Base-by-base conservation (phyloP, 495 filamentous ascomycete species). In the Barbatosphaeria neglecta region DNA sequence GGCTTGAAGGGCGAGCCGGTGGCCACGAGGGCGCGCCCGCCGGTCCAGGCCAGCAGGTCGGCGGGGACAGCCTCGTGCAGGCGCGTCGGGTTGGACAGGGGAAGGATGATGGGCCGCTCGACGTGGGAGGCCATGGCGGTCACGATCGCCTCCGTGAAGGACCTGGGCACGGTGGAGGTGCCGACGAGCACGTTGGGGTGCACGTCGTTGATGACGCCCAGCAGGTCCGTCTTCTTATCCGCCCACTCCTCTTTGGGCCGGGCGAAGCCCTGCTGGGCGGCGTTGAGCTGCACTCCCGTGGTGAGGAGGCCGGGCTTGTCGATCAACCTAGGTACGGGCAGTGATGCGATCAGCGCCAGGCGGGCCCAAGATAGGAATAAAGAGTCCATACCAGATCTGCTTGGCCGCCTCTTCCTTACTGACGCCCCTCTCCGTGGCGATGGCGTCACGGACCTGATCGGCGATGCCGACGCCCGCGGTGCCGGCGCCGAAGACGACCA, bases 391-490 rank as follows among this genome's bases (percentile, higher is more conserved):
- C 86, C 86, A 94, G 18, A 93, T 86, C 43, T 92, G 86, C 57
- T 84, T 82, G 0, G 73, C 68, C 0, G 86, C 86, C n/a, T 92
- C 86, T 22, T 80, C 72, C 45, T 81, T 84, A 18, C 76, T 74
- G 43, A 83, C 83, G 4, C 69, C 66, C 8, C 73, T 75, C 55
- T 90, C 81, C 0, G 77, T 66, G 0, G 80, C 78, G 46, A 94
- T 86, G 2, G 85, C 81, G 55, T 93, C 86, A 13, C 78, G 67
- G 4, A 95, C 78, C 53, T 89, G 84, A 50, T 93, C 87, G 2
- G 89, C 87, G 51, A 94, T 93, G n/a, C 76, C 87, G 0, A 81
- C 88, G 1, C 89, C 88, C 4, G 88, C 88, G n/a, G 82, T 86
- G 0, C 88, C 88, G 2, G 86, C 76, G 17, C 88, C 88, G 58